phyloP scores from a whole-genome alignment of 495 filamentous ascomycete species.

The Hypoxylon rickii region DNA sequence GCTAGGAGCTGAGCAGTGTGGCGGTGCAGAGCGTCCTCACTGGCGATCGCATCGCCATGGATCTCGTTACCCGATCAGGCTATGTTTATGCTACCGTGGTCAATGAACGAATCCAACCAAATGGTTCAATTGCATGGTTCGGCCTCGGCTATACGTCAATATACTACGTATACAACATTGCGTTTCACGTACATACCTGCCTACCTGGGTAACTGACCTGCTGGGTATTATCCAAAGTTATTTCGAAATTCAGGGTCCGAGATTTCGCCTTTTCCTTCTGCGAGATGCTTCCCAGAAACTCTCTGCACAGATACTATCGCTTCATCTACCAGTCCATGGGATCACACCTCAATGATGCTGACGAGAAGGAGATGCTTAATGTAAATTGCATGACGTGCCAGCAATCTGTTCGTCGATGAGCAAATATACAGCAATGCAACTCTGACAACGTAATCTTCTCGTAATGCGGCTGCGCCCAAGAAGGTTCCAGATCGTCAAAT shows the following conservation, averaged over 20 bases:
- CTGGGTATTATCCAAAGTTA: too few relatives aligned
- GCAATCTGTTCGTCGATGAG: neutral
- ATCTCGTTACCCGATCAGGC: conserved; percentile 5
- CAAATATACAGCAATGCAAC: neutral
- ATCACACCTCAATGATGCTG: conserved; percentile 6
- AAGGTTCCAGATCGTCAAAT: too few relatives aligned
- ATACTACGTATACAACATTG: too few relatives aligned
- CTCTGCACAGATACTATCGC: conserved; percentile 8
- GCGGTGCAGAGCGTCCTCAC: conserved; percentile 12
- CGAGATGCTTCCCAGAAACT: conserved; percentile 17
- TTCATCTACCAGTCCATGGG: conserved; percentile 1
- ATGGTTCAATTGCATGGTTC: neutral
- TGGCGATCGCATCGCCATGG: conserved; percentile 13
- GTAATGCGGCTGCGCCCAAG: too few relatives aligned
- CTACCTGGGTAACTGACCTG: too few relatives aligned
- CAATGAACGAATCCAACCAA: neutral
- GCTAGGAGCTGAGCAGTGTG: conserved; percentile 4
- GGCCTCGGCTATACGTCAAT: neutral
- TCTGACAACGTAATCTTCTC: neutral
- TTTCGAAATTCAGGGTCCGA: neutral
- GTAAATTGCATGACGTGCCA: neutral
- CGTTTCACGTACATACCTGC: too few relatives aligned
- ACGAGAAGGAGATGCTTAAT: neutral
- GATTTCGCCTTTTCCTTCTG: too few relatives aligned
- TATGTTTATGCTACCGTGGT: too few relatives aligned